phyloP scores from a whole-genome alignment of 75 land plant species.

The Adiantum capillusveneris region DNA sequence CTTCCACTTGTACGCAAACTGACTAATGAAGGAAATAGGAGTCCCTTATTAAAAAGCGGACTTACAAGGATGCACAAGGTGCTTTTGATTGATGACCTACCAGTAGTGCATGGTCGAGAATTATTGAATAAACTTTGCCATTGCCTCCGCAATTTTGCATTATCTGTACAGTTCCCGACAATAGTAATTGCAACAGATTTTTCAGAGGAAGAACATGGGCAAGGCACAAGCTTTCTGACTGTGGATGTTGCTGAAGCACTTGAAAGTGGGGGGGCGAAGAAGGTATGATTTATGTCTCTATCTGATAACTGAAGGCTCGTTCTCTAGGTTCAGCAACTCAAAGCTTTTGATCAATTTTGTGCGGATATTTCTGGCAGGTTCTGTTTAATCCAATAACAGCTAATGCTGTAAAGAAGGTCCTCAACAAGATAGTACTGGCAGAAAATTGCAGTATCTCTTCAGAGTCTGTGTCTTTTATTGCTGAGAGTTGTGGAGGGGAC shows the following conservation, averaged over 20 bases:
- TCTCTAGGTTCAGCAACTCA: too few species aligned
- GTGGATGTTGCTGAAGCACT: constrained; percentile 50
- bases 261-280: constrained; percentile 62
- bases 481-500: constrained; percentile 77
- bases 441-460: constrained; percentile 36
- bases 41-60: not conserved
- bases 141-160: constrained; percentile 46
- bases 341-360: constrained; percentile 3
- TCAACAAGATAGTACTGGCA: constrained; percentile 45
- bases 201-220: constrained; percentile 22
- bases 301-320: too few species aligned
- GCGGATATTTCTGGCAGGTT: constrained; percentile 43
- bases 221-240: constrained; percentile 7
- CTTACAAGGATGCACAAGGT: constrained; percentile 21
- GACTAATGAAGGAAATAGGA: constrained; percentile 8
- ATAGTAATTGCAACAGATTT: constrained; percentile 57
- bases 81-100: constrained; percentile 83
- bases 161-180: constrained; percentile 51
- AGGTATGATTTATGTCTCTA: constrained; percentile 39
- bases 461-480: constrained; percentile 54
- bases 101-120: constrained; percentile 45
- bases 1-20: constrained; percentile 11
- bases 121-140: constrained; percentile 35
- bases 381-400: constrained; percentile 78
- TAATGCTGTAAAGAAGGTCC: constrained; percentile 61